Conservation (phyloP, 352 stramenopile genomes). For the Phytophthora parvispora region DNA sequence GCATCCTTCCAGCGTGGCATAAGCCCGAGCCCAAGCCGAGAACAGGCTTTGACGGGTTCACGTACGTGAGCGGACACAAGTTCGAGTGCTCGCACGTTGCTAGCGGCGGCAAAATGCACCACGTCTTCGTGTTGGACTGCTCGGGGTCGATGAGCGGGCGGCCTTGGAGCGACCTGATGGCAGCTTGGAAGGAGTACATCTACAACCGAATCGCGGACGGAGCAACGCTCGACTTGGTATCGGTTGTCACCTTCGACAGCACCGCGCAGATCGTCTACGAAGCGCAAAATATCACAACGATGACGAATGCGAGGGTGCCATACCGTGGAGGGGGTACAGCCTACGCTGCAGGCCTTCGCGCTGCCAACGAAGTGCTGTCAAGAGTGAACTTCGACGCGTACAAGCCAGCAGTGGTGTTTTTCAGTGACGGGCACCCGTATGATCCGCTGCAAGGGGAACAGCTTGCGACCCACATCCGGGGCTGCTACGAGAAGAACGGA, state of each 20-base stretch:
- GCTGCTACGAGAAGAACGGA: slow-evolving; percentile 66
- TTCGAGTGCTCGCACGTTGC: slow-evolving; percentile 80
- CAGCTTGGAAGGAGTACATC: slow-evolving; percentile 71
- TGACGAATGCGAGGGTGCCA: slow-evolving; percentile 31
- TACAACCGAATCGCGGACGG: slow-evolving; percentile 71
- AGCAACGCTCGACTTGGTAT: slow-evolving; percentile 70
- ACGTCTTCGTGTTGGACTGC: slow-evolving; percentile 85
- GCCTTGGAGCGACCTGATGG: slow-evolving; percentile 70
- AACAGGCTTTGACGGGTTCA: slow-evolving; percentile 48
- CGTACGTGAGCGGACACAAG: slow-evolving; percentile 74
- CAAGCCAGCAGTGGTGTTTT: slow-evolving; percentile 82
- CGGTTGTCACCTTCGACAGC: slow-evolving; percentile 76
- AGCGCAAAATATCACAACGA: slow-evolving; percentile 56
- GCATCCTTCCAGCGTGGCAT: slow-evolving; percentile 78
- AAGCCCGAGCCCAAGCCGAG: slow-evolving; percentile 32
- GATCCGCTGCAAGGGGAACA: slow-evolving; percentile 56
- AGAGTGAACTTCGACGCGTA: slow-evolving; percentile 66
- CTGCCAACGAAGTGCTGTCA: slow-evolving; percentile 77
- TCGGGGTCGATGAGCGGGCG: slow-evolving; percentile 79
- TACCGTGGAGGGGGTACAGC: slow-evolving; percentile 64
- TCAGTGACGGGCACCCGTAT: slow-evolving; percentile 75
- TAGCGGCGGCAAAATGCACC: slow-evolving; percentile 65
- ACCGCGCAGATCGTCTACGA: slow-evolving; percentile 59
- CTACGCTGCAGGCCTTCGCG: slow-evolving; percentile 59
- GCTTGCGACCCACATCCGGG: slow-evolving; percentile 63